Base-by-base conservation (phyloP, 176 grass and related monocot species). In the Aegilops tauschii region DNA sequence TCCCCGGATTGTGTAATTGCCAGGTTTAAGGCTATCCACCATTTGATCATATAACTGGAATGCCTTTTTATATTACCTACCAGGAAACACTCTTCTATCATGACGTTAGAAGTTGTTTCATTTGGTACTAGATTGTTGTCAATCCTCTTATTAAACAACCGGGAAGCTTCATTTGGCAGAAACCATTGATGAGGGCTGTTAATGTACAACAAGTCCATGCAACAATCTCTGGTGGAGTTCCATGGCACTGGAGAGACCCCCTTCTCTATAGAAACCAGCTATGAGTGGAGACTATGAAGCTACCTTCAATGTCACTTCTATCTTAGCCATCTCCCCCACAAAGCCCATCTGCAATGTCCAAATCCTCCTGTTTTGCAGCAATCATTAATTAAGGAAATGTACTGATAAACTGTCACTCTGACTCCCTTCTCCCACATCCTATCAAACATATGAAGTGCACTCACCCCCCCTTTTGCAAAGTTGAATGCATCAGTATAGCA, bases 371-470 rank as follows among this genome's bases (percentile, higher is more conserved):
- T 84, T 86, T 86, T 86, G 28, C 86, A 92, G 18, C 90, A 93
- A 77, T 88, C 92, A 78, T 97, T 88, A 67, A 97, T 97, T 80
- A 92, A 83, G 29, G 88, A 94, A 87, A 89, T 97, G 76, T 94
- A 97, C 27, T 88, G 88, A 67, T 97, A 94, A 85, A 87, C 61
- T 39, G 84, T 87, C 47, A 79, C 12, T 34, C 36, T 78, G 59
- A 92, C 45, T 64, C 62, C 80, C 80, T 92, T 85, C 69, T 85
- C 83, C 47, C 36, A 75, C 88, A 92, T 81, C 88, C 59, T 92
- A 87, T 73, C 21, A 73, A 94, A 87, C 64, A 97, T 59, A 17
- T 83, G 73, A 56, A 86, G 72, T 49, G 90, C 90, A 27, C 13
- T 82, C 67, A 81, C 89, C 61, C 82, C 92, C 86, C 47, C 80